A percentile compares a stretch with the other conserved stretches of the same genome.
Conservation (phyloP, 2,329 filamentous ascomycete species). For the Fusarium nygamai region DNA sequence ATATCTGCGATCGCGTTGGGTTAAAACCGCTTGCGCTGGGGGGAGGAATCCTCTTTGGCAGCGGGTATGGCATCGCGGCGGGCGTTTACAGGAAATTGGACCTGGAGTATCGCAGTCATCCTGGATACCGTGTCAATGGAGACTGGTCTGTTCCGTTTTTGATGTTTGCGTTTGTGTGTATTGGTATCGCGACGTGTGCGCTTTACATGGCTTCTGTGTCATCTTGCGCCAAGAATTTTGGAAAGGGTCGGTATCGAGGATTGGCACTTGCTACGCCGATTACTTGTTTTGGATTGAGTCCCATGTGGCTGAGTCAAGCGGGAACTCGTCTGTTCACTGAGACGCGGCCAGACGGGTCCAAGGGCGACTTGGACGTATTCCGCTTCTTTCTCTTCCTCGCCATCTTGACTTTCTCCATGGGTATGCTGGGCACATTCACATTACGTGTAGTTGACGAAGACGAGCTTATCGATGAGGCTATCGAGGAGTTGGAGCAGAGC, state of each 20-base stretch:
- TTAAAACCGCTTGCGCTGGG: conserved; percentile 80
- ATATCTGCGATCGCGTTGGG: conserved; percentile 88
- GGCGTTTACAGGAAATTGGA: conserved; percentile 71
- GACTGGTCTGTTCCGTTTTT: conserved; percentile 81
- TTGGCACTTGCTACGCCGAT: conserved; percentile 91
- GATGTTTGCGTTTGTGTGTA: conserved; percentile 83
- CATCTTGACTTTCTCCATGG: conserved; percentile 74
- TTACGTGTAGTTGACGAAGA: conserved; percentile 85
- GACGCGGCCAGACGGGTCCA: conserved; percentile 68
- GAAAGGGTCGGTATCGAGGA: conserved; percentile 85
- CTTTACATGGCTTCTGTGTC: conserved; percentile 95
- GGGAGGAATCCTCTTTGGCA: conserved; percentile 77
- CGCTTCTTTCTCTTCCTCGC: conserved; percentile 89
- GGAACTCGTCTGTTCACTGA: conserved; percentile 83
- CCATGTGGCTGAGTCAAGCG: conserved; percentile 95
- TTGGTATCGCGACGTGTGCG: conserved; percentile 84
- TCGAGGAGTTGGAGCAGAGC: conserved; percentile 90
- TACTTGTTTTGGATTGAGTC: conserved; percentile 90
- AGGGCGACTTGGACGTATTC: conserved; percentile 77
- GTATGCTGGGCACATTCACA: conserved; percentile 77
- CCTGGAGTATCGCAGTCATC: conserved; percentile 56
- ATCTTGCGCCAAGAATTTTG: conserved; percentile 98
- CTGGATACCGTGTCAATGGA: conserved; percentile 54
- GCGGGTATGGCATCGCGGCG: conserved; percentile 86
- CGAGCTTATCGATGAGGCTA: conserved; percentile 87